Evolutionary conservation across 2,329 filamentous ascomycete species (phyloP).

Genomic region (Harringtonia lauricola): DNA sequence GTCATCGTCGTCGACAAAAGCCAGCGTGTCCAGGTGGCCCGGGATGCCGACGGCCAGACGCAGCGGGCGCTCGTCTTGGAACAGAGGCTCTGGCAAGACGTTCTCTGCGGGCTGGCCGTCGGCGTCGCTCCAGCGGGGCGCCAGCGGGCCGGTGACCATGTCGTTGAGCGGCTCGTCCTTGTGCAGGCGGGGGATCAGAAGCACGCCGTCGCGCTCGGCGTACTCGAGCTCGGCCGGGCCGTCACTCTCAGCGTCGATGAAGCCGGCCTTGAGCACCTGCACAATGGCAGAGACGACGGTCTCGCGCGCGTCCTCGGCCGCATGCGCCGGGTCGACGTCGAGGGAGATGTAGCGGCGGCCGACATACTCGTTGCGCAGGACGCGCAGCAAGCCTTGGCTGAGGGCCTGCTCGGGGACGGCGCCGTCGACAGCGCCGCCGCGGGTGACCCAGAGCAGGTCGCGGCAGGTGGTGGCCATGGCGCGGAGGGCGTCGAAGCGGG

Average conservation of each 20-base stretch:
- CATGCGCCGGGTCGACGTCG: constrained; percentile 15
- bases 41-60: neutral
- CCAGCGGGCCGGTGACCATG: neutral
- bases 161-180: neutral
- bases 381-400: constrained; percentile 15
- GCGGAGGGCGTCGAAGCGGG: neutral
- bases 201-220: constrained; percentile 24
- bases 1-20: neutral
- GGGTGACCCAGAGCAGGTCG: constrained; percentile 5
- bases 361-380: constrained; percentile 15
- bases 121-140: neutral
- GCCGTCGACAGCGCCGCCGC: constrained; percentile 8
- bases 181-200: constrained; percentile 24
- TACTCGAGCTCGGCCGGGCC: constrained; percentile 29
- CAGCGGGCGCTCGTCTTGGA: neutral
- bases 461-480: neutral
- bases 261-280: constrained; percentile 24
- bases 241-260: constrained; percentile 17
- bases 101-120: neutral
- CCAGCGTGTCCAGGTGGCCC: neutral
- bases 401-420: constrained; percentile 10
- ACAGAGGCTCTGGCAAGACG: neutral
- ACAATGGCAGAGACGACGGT: constrained; percentile 12
- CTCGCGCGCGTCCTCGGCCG: neutral
- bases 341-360: constrained; percentile 14